Percentiles rank a stretch among this genome's conserved stretches.
Evolutionary conservation across 371 early-diverging fungal species (phyloP).

Genomic region (Lichtheimia ornata): DNA sequence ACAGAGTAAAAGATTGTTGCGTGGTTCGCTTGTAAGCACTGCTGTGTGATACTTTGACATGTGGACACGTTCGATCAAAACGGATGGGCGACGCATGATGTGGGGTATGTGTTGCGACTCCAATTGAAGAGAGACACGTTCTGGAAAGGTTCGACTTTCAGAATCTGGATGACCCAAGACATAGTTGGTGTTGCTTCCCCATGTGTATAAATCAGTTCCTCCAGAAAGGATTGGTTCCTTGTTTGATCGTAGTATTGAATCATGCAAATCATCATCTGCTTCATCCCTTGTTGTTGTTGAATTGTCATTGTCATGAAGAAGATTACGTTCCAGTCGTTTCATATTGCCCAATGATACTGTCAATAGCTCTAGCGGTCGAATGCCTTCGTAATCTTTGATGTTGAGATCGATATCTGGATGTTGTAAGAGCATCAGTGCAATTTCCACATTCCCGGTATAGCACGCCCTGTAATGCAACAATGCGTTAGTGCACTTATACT

Average conservation of each 20-base stretch:
- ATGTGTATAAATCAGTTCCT: constrained; percentile 68
- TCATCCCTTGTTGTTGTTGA: not conserved
- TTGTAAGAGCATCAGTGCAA: constrained; percentile 55
- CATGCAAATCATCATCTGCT: constrained; percentile 3
- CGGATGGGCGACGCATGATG: constrained; percentile 28
- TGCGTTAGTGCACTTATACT: not conserved
- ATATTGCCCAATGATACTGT: constrained; percentile 14
- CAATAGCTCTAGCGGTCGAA: constrained; percentile 32
- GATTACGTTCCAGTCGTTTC: not conserved
- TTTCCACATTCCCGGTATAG: constrained; percentile 63
- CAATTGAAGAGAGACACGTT: constrained; percentile 58
- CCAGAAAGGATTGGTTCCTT: constrained; percentile 12
- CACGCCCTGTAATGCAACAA: constrained; percentile 40
- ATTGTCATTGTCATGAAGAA: not conserved
- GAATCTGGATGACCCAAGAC: constrained; percentile 70
- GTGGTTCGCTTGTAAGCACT: constrained; percentile 55
- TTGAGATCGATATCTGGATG: constrained; percentile 58
- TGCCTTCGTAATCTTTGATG: constrained; percentile 47
- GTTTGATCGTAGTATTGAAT: not conserved
- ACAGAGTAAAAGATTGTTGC: constrained; percentile 54
- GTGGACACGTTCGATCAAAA: constrained; percentile 38
- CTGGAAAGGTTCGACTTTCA: constrained; percentile 65
- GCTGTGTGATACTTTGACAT: constrained; percentile 78
- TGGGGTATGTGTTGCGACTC: constrained; percentile 26
- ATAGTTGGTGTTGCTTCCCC: constrained; percentile 77